These are phyloP conservation scores for Pterula multifida DNA, from an alignment of 1,284 basidiomycete species.

Conservation along the genomic window DNA sequence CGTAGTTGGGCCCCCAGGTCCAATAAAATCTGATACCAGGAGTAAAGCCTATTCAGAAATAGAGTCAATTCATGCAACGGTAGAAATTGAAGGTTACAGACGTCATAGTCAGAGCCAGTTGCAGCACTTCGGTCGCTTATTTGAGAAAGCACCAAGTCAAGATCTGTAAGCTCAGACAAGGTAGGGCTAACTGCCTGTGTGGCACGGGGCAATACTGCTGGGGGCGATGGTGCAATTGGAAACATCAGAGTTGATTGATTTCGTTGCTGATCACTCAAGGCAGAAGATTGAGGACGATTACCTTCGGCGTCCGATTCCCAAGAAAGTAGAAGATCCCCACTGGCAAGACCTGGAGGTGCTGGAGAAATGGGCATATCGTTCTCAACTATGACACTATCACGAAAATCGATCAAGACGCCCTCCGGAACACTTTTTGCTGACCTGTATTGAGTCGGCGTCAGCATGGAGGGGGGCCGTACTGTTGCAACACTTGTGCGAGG, in stretches of 20 bases:
- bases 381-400: conserved; percentile 15
- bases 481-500: not conserved
- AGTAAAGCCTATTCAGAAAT: conserved; percentile 33
- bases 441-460: not conserved
- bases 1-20: conserved; percentile 28
- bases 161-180: conserved; percentile 36
- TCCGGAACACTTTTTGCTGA: conserved; percentile 18
- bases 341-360: conserved; percentile 1
- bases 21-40: conserved; percentile 51
- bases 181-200: not conserved
- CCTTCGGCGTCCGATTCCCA: not conserved
- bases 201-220: not conserved
- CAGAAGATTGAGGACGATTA: not conserved
- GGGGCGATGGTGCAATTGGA: not conserved
- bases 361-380: conserved; percentile 4
- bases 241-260: not conserved
- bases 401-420: conserved; percentile 33
- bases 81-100: conserved; percentile 19
- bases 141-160: conserved; percentile 45
- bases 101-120: conserved; percentile 47
- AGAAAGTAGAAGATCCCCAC: not conserved
- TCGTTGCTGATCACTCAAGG: not conserved
- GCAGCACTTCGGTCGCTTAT: conserved; percentile 28
- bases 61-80: conserved; percentile 2
- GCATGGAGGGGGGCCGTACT: not conserved